These are phyloP conservation scores for Limnomonas spitsbergensis DNA, from an alignment of 139 green algal species.

Conservation along the genomic window DNA sequence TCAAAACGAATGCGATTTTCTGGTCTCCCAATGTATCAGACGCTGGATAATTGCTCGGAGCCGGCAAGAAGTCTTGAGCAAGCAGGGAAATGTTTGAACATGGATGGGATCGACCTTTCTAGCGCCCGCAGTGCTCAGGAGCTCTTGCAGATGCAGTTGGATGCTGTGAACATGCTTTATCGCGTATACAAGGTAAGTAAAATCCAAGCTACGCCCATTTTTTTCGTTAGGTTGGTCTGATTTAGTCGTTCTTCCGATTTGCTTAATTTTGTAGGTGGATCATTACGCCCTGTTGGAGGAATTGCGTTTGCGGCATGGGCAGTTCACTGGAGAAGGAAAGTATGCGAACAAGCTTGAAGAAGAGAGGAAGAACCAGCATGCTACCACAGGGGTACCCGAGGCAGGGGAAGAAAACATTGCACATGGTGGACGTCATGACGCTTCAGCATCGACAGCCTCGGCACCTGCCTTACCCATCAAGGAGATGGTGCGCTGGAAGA, in stretches of 20 bases:
- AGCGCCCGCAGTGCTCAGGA: too few relatives aligned
- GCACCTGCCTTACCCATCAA: too few relatives aligned
- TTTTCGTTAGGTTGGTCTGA: not conserved
- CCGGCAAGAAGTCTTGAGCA: too few relatives aligned
- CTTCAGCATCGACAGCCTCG: not conserved
- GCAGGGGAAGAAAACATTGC: too few relatives aligned
- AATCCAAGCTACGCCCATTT: too few relatives aligned
- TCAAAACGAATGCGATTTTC: too few relatives aligned
- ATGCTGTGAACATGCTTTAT: not conserved
- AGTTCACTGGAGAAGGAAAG: not conserved
- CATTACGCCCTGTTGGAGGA: not conserved
- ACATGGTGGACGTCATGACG: not conserved
- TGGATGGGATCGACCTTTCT: too few relatives aligned
- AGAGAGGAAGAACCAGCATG: not conserved
- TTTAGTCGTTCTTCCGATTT: not conserved
- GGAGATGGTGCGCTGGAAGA: not conserved
- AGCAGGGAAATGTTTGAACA: too few relatives aligned
- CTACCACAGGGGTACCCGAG: not conserved
- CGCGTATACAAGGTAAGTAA: not conserved
- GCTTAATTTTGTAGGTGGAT: not conserved
- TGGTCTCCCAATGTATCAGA: too few relatives aligned
- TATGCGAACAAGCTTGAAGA: not conserved
- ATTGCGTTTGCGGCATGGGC: not conserved
- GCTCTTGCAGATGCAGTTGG: not conserved
- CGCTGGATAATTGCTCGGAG: too few relatives aligned